phyloP scores from a whole-genome alignment of 257 asterid genomes.

The Jasminum sambac region DNA sequence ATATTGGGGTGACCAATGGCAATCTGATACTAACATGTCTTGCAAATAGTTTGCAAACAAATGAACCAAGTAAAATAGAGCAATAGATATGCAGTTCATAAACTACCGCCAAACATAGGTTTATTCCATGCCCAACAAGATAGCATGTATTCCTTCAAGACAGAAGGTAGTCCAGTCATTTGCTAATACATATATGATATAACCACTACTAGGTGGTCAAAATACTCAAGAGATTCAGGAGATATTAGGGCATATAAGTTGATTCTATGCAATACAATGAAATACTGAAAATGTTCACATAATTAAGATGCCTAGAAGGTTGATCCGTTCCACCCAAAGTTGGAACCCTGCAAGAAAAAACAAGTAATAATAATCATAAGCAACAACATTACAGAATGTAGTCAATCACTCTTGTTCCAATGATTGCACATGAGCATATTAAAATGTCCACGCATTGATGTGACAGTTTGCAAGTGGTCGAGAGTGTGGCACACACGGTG shows the following conservation, averaged over 20 bases:
- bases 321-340: constrained; percentile 86
- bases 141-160: neutral
- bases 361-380: neutral
- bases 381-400: neutral
- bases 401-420: neutral
- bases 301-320: constrained; percentile 55
- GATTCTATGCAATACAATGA: constrained; percentile 10
- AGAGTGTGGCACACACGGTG: no score
- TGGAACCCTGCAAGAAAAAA: constrained; percentile 62
- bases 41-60: no score
- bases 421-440: no score
- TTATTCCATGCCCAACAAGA: neutral
- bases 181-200: neutral
- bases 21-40: no score
- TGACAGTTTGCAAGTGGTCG: no score
- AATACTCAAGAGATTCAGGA: constrained; percentile 17
- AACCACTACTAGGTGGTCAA: constrained; percentile 19
- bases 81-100: no score
- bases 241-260: constrained; percentile 14
- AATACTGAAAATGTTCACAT: constrained; percentile 2
- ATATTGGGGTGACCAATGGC: no score
- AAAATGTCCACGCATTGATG: no score
- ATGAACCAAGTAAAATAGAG: no score
- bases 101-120: no score
- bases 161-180: neutral